phyloP scores from a whole-genome alignment of 768 basidiomycete species.

The Chalciporus pseudorubinellus region DNA sequence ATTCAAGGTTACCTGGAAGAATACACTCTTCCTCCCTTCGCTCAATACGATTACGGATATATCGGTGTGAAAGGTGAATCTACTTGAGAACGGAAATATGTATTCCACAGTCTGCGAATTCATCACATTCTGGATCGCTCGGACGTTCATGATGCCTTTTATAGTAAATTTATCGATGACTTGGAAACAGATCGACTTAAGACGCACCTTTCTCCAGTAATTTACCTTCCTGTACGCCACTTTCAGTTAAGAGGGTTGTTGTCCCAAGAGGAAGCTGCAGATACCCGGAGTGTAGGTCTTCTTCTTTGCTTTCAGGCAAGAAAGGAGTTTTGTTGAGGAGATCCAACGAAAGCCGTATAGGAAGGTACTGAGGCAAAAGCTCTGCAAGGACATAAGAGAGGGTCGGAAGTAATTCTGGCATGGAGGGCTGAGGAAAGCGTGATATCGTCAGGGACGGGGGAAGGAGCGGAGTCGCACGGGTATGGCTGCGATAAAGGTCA shows the following conservation, averaged over 20 bases:
- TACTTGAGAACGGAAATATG: conserved; percentile 67
- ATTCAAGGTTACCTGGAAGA: conserved; percentile 55
- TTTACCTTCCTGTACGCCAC: conserved; percentile 64
- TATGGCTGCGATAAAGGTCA: conserved; percentile 47
- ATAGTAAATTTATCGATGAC: background rate
- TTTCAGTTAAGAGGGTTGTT: conserved; percentile 61
- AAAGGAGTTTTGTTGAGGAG: conserved; percentile 58
- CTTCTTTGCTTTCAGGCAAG: conserved; percentile 62
- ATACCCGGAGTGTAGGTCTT: conserved; percentile 72
- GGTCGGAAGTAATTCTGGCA: conserved; percentile 37
- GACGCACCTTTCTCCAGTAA: conserved; percentile 48
- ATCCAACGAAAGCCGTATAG: conserved; percentile 60
- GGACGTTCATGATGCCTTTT: conserved; percentile 62
- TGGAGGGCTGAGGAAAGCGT: conserved; percentile 50
- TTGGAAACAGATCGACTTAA: background rate
- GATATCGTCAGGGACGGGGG: conserved; percentile 67
- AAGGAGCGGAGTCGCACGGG: conserved; percentile 61
- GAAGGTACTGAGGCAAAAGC: conserved; percentile 55
- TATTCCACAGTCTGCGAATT: conserved; percentile 67
- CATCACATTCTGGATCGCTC: conserved; percentile 62
- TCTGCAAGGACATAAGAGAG: conserved; percentile 54
- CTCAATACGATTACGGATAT: conserved; percentile 60
- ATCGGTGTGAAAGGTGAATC: conserved; percentile 71
- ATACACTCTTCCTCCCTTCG: conserved; percentile 65
- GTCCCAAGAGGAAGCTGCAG: conserved; percentile 69